These are phyloP conservation scores for Phytophthora foliorum DNA, from an alignment of 352 stramenopile species.

Conservation along the genomic window DNA sequence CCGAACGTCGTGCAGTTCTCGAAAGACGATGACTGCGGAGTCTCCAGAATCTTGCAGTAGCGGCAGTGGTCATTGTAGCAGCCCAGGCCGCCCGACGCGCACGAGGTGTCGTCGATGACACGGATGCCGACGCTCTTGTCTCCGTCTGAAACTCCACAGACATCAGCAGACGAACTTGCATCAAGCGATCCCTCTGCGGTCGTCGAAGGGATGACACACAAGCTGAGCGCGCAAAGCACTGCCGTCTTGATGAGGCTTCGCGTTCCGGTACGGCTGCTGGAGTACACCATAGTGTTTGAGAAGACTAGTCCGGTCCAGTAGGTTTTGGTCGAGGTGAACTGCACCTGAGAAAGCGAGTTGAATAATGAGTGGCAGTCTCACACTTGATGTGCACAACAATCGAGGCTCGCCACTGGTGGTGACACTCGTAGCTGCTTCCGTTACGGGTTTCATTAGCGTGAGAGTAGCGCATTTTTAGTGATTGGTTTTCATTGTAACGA, in stretches of 20 bases:
- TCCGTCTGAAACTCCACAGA: slow-evolving; percentile 43
- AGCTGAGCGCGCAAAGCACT: slow-evolving; percentile 35
- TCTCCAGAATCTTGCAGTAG: slow-evolving; percentile 48
- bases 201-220: slow-evolving; percentile 23
- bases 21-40: slow-evolving; percentile 43
- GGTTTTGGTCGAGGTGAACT: slow-evolving; percentile 24
- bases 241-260: slow-evolving; percentile 35
- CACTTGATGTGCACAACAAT: slow-evolving; percentile 2
- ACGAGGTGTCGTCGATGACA: slow-evolving; percentile 38
- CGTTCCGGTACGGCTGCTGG: slow-evolving; percentile 25
- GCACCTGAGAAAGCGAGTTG: slow-evolving; percentile 31
- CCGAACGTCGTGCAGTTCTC: slow-evolving; percentile 37
- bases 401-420: neutral
- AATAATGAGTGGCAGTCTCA: slow-evolving; percentile 22
- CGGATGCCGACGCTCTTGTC: slow-evolving; percentile 45
- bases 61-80: slow-evolving; percentile 53
- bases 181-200: slow-evolving; percentile 6
- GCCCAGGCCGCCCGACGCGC: slow-evolving; percentile 44
- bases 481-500: slow-evolving; percentile 23
- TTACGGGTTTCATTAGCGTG: slow-evolving; percentile 26
- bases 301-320: slow-evolving; percentile 3
- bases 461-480: slow-evolving; percentile 26
- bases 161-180: slow-evolving; percentile 20
- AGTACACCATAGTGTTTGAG: slow-evolving; percentile 39
- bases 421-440: slow-evolving; percentile 19